A percentile compares a stretch with the other conserved stretches of the same genome.
phyloP scores from a whole-genome alignment of 164 flowering plant genomes.

The Echeveria elegans region DNA sequence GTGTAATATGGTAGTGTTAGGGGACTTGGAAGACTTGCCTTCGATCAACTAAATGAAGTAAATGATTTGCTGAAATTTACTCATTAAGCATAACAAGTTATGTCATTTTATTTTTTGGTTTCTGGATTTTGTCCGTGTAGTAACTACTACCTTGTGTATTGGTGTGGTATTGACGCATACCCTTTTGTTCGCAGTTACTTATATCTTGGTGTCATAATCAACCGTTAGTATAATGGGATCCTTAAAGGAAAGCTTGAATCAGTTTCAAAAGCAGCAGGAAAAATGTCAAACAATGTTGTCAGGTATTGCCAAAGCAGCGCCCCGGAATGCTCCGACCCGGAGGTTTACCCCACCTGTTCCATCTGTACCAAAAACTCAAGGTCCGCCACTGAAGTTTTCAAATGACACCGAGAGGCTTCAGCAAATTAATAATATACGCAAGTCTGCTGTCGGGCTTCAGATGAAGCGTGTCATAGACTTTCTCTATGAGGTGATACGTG shows the following conservation, averaged over 20 bases:
- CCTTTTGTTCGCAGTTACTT: neutral
- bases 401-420: slow-evolving; percentile 66
- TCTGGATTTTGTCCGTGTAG: too few species aligned
- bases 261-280: slow-evolving; percentile 55
- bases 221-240: slow-evolving; percentile 10
- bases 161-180: neutral
- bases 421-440: slow-evolving; percentile 51
- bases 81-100: too few species aligned
- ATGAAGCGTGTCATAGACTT: slow-evolving; percentile 62
- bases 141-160: too few species aligned
- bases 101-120: neutral
- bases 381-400: slow-evolving; percentile 50
- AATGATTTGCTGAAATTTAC: too few species aligned
- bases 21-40: too few species aligned
- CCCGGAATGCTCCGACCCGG: slow-evolving; percentile 17
- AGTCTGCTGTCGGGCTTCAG: slow-evolving; percentile 63
- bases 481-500: slow-evolving; percentile 46
- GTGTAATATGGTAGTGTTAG: too few species aligned
- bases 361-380: slow-evolving; percentile 21
- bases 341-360: slow-evolving; percentile 18
- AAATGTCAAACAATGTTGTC: slow-evolving; percentile 40
- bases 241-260: slow-evolving; percentile 35
- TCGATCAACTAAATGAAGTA: too few species aligned
- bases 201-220: neutral
- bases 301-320: slow-evolving; percentile 29